Evolutionary conservation across 768 basidiomycete species (phyloP), one percentile per base, ranked within the genome.

Genomic region (Lactarius hatsudake): DNA sequence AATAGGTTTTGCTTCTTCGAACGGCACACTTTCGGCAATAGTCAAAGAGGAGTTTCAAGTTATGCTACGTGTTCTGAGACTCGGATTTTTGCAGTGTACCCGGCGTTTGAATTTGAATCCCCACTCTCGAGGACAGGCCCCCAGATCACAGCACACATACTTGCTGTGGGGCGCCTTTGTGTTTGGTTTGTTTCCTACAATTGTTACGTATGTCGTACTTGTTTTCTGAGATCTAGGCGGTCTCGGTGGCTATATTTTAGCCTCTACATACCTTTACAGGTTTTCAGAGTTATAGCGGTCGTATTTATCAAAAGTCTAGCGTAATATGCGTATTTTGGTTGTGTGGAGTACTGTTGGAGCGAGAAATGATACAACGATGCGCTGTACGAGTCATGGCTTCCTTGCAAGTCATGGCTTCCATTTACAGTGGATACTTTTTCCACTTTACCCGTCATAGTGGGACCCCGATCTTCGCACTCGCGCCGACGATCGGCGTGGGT

Each of bases 401-500:
- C 56, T 36, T 18, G 26, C 9, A 7, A n/a, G 51, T 53, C n/a
- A n/a, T 9, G 9, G 26, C n/a, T 5, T 5, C n/a, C 10, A 26
- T 23, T 54, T 28, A n/a, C 23, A 28, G 28, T 9, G n/a, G 53
- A 23, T 32, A 15, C 28, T 55, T 55, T 20, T 55, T 55, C 26
- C 54, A 15, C 56, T 65, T 28, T 28, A 53, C 51, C n/a, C 23
- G 48, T 53, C 51, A 53, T 53, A 20, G 30, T 56, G 55, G 55
- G 28, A 57, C 36, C 70, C n/a, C 67, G 56, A 23, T 30, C 62
- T 42, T 26, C 36, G 67, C 59, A 43, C 62, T 71, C 12, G 70
- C 63, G 5, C 76, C 76, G 57, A 82, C 79, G 51, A 92, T 81
- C 0, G 91, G 92, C 83, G 91, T 91, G 0, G 91, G 93, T 53